A percentile compares a stretch with the other conserved stretches of the same genome.
Conservation (phyloP, 306 rosid genomes). For the Lotus japonicus region DNA sequence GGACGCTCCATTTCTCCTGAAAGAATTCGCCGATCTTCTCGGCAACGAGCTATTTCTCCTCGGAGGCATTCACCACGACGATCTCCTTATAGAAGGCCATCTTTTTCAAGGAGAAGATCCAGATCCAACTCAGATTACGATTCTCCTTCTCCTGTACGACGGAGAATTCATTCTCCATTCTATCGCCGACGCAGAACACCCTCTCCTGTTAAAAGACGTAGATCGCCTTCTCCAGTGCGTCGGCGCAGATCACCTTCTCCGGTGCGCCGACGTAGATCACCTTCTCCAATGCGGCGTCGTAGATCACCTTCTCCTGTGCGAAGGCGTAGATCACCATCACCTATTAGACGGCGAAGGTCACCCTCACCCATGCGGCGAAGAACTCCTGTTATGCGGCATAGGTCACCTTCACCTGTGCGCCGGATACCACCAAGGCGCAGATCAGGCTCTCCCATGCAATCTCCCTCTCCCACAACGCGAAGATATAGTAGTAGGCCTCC, state of each 20-base stretch:
- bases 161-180: slow-evolving; percentile 49
- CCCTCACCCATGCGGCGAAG: slow-evolving; percentile 34
- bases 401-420: slow-evolving; percentile 37
- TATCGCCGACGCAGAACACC: slow-evolving; percentile 53
- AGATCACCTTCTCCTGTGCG: slow-evolving; percentile 39
- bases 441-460: slow-evolving; percentile 36
- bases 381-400: slow-evolving; percentile 15
- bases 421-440: slow-evolving; percentile 27
- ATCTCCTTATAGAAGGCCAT: slow-evolving; percentile 34
- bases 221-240: slow-evolving; percentile 13
- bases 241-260: slow-evolving; percentile 37
- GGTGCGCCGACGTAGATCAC: slow-evolving; percentile 27
- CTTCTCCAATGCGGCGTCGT: slow-evolving; percentile 13
- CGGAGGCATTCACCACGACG: slow-evolving; percentile 43
- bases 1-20: slow-evolving; percentile 50
- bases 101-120: slow-evolving; percentile 43
- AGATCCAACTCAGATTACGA: slow-evolving; percentile 42
- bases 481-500: slow-evolving; percentile 47
- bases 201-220: slow-evolving; percentile 30
- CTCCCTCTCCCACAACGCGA: slow-evolving; percentile 27
- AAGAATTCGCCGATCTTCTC: slow-evolving; percentile 42
- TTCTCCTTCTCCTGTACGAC: slow-evolving; percentile 46
- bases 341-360: slow-evolving; percentile 26
- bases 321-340: slow-evolving; percentile 46
- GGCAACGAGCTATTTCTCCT: slow-evolving; percentile 38